Percentiles rank a stretch among this genome's conserved stretches.
These are phyloP conservation scores for Salix udensis DNA, from an alignment of 345 rosid species.

Conservation along the genomic window DNA sequence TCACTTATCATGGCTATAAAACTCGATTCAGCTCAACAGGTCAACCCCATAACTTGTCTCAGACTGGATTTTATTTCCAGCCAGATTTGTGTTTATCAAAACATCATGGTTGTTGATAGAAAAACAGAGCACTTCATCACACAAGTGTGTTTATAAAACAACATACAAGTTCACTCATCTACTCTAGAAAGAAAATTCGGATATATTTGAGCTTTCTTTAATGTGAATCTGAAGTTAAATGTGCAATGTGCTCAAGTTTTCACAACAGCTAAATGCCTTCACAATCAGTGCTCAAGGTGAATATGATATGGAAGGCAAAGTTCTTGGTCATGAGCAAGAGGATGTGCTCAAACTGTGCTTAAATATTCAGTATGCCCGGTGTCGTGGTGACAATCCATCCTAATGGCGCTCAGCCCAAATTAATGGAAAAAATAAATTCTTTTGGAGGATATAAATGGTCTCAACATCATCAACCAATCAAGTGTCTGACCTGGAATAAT, in stretches of 20 bases:
- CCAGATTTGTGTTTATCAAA: too few species aligned
- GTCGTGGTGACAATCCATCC: background rate
- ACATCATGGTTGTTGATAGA: background rate
- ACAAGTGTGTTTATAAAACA: background rate
- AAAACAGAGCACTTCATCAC: background rate
- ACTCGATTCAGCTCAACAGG: too few species aligned
- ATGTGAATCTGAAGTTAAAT: too few species aligned
- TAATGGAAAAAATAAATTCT: background rate
- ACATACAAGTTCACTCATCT: background rate
- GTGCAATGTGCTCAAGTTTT: too few species aligned
- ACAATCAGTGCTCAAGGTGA: background rate
- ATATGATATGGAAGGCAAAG: background rate
- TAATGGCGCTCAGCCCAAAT: background rate
- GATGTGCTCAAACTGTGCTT: too few species aligned
- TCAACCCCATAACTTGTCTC: too few species aligned
- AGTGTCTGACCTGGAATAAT: slow-evolving; percentile 44
- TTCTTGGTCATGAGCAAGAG: too few species aligned
- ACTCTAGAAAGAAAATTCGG: background rate
- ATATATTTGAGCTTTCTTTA: background rate
- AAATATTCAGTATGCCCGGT: background rate
- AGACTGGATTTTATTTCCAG: too few species aligned
- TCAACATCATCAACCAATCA: background rate
- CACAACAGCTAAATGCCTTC: background rate
- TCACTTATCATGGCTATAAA: background rate
- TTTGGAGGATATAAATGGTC: background rate